phyloP scores from a whole-genome alignment of 2,329 filamentous ascomycete genomes.

The Lachnellula hyalina region DNA sequence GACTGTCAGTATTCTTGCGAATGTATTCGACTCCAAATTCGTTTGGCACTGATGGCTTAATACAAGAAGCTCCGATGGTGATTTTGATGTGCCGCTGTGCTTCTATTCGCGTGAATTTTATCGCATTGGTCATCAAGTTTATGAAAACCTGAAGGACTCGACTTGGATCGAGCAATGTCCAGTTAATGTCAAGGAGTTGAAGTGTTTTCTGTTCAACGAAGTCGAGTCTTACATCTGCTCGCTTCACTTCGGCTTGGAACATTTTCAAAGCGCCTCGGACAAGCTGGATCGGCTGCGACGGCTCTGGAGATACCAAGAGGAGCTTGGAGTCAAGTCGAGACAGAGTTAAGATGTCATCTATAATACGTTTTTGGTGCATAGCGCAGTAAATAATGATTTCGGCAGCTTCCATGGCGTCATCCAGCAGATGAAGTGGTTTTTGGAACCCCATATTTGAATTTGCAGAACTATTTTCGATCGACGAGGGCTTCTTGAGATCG shows the following conservation, averaged over 20 bases:
- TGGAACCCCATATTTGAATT: not conserved
- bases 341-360: conserved; percentile 66
- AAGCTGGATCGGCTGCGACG: conserved; percentile 58
- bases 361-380: conserved; percentile 72
- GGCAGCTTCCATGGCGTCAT: conserved; percentile 64
- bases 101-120: conserved; percentile 71
- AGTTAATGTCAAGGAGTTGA: conserved; percentile 51
- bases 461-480: not conserved
- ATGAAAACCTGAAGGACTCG: conserved; percentile 74
- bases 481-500: not conserved
- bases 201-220: conserved; percentile 61
- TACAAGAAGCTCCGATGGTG: conserved; percentile 34
- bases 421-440: conserved; percentile 40
- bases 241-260: conserved; percentile 69
- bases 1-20: conserved; percentile 1
- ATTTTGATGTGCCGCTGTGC: conserved; percentile 49
- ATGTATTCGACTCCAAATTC: conserved; percentile 11
- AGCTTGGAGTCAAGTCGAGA: conserved; percentile 72
- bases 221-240: conserved; percentile 60
- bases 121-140: conserved; percentile 72
- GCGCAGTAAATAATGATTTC: conserved; percentile 74
- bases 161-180: conserved; percentile 64
- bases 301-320: conserved; percentile 39
- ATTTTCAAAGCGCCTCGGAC: conserved; percentile 66
- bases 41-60: conserved; percentile 4